These are phyloP conservation scores for Fraxinus baroniana DNA, from an alignment of 305 asterid species.

Conservation along the genomic window DNA sequence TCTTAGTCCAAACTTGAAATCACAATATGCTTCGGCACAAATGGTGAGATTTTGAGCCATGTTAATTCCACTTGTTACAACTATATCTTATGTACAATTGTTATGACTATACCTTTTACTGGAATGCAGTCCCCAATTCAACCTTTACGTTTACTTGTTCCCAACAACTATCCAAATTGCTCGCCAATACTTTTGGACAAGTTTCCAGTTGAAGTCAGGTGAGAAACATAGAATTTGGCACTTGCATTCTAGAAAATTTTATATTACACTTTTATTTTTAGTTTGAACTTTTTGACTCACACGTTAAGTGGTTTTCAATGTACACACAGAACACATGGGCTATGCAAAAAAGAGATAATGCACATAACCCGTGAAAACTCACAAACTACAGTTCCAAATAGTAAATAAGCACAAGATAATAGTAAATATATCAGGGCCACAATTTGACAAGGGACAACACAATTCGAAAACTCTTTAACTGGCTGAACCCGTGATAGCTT, in stretches of 20 bases:
- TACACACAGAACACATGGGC: background rate
- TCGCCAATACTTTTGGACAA: conserved; percentile 87
- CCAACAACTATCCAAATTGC: conserved; percentile 75
- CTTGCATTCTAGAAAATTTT: conserved; percentile 1
- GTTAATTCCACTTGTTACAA: conserved; percentile 14
- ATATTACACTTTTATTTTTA: background rate
- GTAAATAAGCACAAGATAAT: background rate
- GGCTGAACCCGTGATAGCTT: background rate
- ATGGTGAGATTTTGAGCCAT: conserved; percentile 52
- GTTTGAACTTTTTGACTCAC: conserved; percentile 2
- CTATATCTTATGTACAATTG: conserved; percentile 16
- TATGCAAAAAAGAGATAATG: background rate
- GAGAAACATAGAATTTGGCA: conserved; percentile 10
- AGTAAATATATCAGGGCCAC: background rate
- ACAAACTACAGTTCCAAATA: background rate
- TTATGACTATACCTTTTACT: conserved; percentile 25
- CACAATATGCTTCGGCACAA: conserved; percentile 91
- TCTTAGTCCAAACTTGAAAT: conserved; percentile 79
- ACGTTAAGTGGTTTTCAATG: conserved; percentile 4
- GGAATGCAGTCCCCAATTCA: conserved; percentile 83
- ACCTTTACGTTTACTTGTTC: conserved; percentile 82
- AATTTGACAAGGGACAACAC: background rate
- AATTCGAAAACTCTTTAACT: background rate
- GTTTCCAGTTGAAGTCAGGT: conserved; percentile 93
- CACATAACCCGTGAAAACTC: background rate